phyloP scores from a whole-genome alignment of 2,329 filamentous ascomycete genomes.

The Microdochium bolleyi region DNA sequence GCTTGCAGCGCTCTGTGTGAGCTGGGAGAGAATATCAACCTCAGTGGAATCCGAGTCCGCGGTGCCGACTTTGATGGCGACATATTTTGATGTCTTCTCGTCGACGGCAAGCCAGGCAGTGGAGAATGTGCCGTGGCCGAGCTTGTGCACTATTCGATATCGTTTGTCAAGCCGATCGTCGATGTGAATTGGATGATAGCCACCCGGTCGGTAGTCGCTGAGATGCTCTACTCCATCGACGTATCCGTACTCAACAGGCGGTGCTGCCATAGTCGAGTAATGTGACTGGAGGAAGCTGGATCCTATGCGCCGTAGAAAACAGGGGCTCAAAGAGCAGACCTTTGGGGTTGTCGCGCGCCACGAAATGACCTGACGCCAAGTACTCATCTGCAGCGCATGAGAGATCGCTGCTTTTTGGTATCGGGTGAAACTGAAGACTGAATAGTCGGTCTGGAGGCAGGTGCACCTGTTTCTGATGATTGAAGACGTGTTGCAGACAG shows the following conservation, averaged over 20 bases:
- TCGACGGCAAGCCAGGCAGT: constrained; percentile 26
- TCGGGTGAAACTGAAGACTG: background rate
- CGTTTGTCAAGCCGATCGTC: constrained; percentile 23
- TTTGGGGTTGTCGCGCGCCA: background rate
- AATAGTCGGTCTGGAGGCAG: background rate
- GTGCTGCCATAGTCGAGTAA: background rate
- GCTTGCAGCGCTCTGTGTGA: background rate
- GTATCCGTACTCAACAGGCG: background rate
- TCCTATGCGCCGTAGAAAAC: background rate
- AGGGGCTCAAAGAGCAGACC: background rate
- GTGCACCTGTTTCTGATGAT: background rate
- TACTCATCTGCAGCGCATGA: background rate
- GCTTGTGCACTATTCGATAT: constrained; percentile 19
- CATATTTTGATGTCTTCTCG: constrained; percentile 12
- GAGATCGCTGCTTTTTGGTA: background rate
- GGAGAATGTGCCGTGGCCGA: constrained; percentile 20
- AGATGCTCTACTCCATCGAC: background rate
- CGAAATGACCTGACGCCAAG: background rate
- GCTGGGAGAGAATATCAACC: constrained; percentile 13
- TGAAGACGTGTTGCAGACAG: background rate
- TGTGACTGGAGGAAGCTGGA: background rate
- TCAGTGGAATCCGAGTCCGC: constrained; percentile 14
- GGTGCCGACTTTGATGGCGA: constrained; percentile 23
- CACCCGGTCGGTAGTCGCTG: constrained; percentile 20
- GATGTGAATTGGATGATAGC: constrained; percentile 29